Conservation (phyloP, 306 rosid species). For the Corylus americana region DNA sequence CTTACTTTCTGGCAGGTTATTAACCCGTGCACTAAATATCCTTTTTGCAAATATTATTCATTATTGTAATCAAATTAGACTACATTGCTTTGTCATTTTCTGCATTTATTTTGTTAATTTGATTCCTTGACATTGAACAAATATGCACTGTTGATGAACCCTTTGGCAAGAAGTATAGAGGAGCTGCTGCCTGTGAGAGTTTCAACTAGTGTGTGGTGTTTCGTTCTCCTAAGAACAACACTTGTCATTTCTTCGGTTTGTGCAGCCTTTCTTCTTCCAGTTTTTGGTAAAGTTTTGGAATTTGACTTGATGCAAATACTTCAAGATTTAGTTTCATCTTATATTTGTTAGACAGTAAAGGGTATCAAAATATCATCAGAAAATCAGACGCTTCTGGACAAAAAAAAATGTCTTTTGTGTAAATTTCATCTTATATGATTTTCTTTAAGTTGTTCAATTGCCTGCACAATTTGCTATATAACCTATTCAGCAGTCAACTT, state of each 20-base stretch:
- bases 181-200: constrained; percentile 64
- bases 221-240: constrained; percentile 59
- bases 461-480: background rate
- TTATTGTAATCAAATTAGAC: constrained; percentile 14
- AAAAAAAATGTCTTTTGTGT: background rate
- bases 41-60: constrained; percentile 34
- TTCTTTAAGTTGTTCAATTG: background rate
- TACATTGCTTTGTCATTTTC: constrained; percentile 16
- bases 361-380: background rate
- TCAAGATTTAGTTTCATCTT: background rate
- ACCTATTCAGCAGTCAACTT: background rate
- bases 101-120: constrained; percentile 4
- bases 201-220: constrained; percentile 56
- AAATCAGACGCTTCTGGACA: background rate
- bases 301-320: constrained; percentile 19
- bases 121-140: constrained; percentile 57
- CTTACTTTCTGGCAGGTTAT: constrained; percentile 55
- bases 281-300: constrained; percentile 56
- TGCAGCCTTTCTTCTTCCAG: constrained; percentile 75
- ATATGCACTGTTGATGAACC: constrained; percentile 81
- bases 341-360: constrained; percentile 1
- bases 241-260: constrained; percentile 63
- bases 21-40: constrained; percentile 84
- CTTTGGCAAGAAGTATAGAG: constrained; percentile 76
- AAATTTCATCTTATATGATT: background rate